These are phyloP conservation scores for Sporothrix pallida DNA, from an alignment of 2,329 filamentous ascomycete genomes.

Conservation along the genomic window DNA sequence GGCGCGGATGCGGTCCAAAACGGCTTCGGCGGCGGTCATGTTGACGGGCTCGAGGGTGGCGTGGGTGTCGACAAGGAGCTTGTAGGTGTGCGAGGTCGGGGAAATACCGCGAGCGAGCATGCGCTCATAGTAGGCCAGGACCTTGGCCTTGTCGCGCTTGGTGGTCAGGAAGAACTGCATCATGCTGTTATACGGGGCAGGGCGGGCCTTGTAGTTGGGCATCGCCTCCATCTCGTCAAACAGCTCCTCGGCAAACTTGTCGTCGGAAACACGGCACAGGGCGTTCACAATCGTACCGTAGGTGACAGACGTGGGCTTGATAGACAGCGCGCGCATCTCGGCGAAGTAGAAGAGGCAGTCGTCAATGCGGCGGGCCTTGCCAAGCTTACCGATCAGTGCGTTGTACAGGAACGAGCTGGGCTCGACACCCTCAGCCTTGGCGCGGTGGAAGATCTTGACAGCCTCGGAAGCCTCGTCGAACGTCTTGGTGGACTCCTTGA, in stretches of 20 bases:
- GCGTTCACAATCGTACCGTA: constrained; percentile 99
- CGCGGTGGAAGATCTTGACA: constrained; percentile 94
- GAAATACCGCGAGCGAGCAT: constrained; percentile 88
- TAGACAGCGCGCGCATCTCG: constrained; percentile 91
- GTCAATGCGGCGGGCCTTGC: constrained; percentile 96
- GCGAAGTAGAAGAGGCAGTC: constrained; percentile 98
- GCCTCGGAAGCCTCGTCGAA: constrained; percentile 98
- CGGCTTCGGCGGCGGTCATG: constrained; percentile 83
- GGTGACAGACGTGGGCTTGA: constrained; percentile 95
- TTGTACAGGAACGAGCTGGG: constrained; percentile 98
- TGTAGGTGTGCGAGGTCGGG: constrained; percentile 95
- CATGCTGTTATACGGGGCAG: constrained; percentile 98
- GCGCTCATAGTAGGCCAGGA: constrained; percentile 90
- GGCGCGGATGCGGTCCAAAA: constrained; percentile 77
- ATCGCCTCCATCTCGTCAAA: constrained; percentile 99
- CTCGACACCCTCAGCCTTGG: constrained; percentile 91
- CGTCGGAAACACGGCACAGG: constrained; percentile 93
- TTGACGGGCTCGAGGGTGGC: constrained; percentile 91
- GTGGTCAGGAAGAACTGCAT: constrained; percentile 99
- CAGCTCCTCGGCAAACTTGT: constrained; percentile 95
- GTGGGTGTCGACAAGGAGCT: constrained; percentile 93
- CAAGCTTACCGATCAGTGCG: constrained; percentile 95
- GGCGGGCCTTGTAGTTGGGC: constrained; percentile 97
- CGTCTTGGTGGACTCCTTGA: constrained; percentile 96
- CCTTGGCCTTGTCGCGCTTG: constrained; percentile 94